These are phyloP conservation scores for Colletotrichum abscissum DNA, from an alignment of 2,329 filamentous ascomycete genomes.

Conservation along the genomic window DNA sequence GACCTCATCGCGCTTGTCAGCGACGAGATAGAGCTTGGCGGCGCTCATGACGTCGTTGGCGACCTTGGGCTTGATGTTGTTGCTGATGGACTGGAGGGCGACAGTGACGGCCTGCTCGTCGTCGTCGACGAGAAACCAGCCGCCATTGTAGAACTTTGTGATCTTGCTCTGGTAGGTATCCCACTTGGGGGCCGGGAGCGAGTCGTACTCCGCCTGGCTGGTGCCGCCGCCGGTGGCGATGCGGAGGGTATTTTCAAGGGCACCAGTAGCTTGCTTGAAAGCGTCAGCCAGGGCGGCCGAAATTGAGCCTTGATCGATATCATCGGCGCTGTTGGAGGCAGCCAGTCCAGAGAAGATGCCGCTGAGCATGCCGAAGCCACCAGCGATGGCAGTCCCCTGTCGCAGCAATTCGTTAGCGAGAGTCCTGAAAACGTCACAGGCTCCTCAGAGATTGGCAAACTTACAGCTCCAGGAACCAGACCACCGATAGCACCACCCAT, in stretches of 20 bases:
- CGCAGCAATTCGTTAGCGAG: neutral
- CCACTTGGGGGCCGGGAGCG: conserved; percentile 20
- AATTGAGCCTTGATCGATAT: conserved; percentile 15
- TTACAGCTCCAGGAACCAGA: conserved; percentile 14
- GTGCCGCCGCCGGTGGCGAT: conserved; percentile 13
- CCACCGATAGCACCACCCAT: conserved; percentile 19
- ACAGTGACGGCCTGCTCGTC: conserved; percentile 15
- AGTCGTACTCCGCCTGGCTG: conserved; percentile 12
- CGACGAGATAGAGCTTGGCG: conserved; percentile 12
- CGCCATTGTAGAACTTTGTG: conserved; percentile 33
- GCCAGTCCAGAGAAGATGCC: conserved; percentile 13
- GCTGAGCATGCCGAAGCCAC: conserved; percentile 5
- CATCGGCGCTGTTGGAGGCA: conserved; percentile 1
- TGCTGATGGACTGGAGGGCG: conserved; percentile 7
- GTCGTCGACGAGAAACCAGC: conserved; percentile 29
- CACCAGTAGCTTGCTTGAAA: neutral
- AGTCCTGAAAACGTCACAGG: neutral
- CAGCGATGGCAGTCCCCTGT: neutral
- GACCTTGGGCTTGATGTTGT: conserved; percentile 30
- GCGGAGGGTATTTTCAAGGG: conserved; percentile 12
- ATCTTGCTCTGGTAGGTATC: conserved; percentile 23
- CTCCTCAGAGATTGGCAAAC: neutral
- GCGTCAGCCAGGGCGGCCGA: neutral
- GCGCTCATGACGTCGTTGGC: conserved; percentile 28
- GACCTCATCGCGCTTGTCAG: conserved; percentile 4